Percentiles rank a stretch among this genome's conserved stretches.
Evolutionary conservation across 768 basidiomycete genomes (phyloP).

Genomic region (Leccinellum albellum): DNA sequence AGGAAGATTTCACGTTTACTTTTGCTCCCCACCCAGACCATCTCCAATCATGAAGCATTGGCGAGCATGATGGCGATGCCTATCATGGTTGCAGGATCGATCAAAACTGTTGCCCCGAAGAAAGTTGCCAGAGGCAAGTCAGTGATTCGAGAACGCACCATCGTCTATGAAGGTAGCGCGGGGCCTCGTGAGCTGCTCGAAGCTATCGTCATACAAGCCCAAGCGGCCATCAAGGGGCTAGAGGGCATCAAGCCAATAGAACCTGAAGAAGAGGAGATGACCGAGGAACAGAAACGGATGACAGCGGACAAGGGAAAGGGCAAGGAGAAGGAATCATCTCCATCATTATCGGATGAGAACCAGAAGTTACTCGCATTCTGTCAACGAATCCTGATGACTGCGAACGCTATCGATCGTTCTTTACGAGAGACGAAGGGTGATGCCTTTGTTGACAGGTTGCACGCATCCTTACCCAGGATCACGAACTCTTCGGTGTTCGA

Average conservation of each 20-base stretch:
- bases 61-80: slow-evolving; percentile 98
- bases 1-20: not conserved
- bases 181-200: slow-evolving; percentile 91
- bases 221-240: slow-evolving; percentile 85
- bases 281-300: slow-evolving; percentile 88
- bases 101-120: slow-evolving; percentile 61
- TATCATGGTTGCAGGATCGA: slow-evolving; percentile 78
- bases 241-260: slow-evolving; percentile 58
- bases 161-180: slow-evolving; percentile 87
- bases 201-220: slow-evolving; percentile 87
- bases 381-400: slow-evolving; percentile 77
- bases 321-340: slow-evolving; percentile 46
- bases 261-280: slow-evolving; percentile 58
- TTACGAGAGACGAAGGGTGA: slow-evolving; percentile 87
- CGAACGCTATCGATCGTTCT: slow-evolving; percentile 82
- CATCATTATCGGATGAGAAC: slow-evolving; percentile 64
- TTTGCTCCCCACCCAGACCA: slow-evolving; percentile 51
- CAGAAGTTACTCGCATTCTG: slow-evolving; percentile 77
- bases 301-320: slow-evolving; percentile 63
- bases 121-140: slow-evolving; percentile 42
- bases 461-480: slow-evolving; percentile 72
- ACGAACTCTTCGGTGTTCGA: slow-evolving; percentile 50
- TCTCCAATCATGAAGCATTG: slow-evolving; percentile 88
- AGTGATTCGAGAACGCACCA: slow-evolving; percentile 71
- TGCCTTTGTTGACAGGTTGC: slow-evolving; percentile 76